phyloP scores from a whole-genome alignment of 208 protist species.

The Herpetomonas tarakana region DNA sequence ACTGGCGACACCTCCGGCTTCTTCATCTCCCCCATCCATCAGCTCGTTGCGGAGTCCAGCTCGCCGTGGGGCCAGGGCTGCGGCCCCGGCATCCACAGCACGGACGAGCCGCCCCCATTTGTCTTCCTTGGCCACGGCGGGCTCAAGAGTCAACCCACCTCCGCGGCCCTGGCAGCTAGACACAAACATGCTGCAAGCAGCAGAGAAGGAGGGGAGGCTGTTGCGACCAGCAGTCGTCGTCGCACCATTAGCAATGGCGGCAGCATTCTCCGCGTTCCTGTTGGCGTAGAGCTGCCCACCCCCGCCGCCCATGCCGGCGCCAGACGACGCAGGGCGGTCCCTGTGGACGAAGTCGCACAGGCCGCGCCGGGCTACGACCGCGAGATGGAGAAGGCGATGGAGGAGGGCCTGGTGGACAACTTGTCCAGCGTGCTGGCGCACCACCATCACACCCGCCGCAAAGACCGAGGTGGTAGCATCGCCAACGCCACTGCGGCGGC shows the following conservation, averaged over 20 bases:
- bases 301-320: background rate
- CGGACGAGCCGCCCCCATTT: constrained; percentile 3
- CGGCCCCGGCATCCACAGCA: background rate
- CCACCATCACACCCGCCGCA: background rate
- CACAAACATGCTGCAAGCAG: background rate
- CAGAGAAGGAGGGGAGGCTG: background rate
- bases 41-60: constrained; percentile 57
- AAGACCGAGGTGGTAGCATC: background rate
- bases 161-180: background rate
- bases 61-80: constrained; percentile 23
- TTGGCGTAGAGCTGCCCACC: background rate
- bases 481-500: too few relatives aligned
- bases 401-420: constrained; percentile 1
- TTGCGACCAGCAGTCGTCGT: background rate
- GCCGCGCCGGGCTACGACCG: background rate
- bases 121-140: constrained; percentile 66
- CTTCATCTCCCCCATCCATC: constrained; percentile 80
- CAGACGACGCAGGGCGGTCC: background rate
- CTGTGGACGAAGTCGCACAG: background rate
- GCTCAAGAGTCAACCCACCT: constrained; percentile 1
- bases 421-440: background rate
- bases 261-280: constrained; percentile 1
- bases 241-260: background rate
- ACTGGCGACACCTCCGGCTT: constrained; percentile 24
- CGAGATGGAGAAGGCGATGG: constrained; percentile 7